Conservation (phyloP, 192 early-diverging fungal species). For the Chytriomyces confervae region DNA sequence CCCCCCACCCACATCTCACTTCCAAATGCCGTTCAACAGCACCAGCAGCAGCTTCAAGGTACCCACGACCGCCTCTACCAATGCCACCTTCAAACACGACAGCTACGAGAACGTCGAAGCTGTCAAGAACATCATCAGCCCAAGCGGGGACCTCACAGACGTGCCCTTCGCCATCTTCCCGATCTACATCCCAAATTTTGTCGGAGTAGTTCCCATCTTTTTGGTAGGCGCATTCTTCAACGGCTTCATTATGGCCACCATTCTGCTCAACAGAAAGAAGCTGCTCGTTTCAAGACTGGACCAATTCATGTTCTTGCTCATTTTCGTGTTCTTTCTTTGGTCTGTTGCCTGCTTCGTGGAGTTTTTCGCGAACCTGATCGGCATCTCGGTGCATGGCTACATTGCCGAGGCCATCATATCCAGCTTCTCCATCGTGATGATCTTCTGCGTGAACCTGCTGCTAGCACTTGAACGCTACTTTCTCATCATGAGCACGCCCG, state of each 20-base stretch:
- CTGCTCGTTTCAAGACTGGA: conserved; percentile 16
- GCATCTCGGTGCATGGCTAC: background rate
- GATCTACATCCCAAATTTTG: conserved; percentile 9
- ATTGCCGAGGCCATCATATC: conserved; percentile 3
- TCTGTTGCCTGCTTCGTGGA: conserved; percentile 5
- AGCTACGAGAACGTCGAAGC: background rate
- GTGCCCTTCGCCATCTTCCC: conserved; percentile 3
- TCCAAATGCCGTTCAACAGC: background rate
- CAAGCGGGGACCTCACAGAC: conserved; percentile 1
- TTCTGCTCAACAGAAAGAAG: background rate
- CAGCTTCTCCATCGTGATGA: background rate
- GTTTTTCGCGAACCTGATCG: background rate
- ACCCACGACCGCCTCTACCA: background rate
- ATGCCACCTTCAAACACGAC: background rate
- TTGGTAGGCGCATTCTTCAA: background rate
- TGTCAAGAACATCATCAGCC: background rate
- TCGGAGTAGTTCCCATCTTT: background rate
- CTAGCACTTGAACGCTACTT: background rate
- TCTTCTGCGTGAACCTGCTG: background rate
- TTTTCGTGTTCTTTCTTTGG: conserved; percentile 18
- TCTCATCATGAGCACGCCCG: background rate
- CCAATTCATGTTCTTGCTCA: conserved; percentile 6
- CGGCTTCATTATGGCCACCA: background rate
- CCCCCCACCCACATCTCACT: background rate
- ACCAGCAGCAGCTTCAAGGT: background rate